Conservation (phyloP, 73 alveolate species). For the Uronychia setigera region DNA sequence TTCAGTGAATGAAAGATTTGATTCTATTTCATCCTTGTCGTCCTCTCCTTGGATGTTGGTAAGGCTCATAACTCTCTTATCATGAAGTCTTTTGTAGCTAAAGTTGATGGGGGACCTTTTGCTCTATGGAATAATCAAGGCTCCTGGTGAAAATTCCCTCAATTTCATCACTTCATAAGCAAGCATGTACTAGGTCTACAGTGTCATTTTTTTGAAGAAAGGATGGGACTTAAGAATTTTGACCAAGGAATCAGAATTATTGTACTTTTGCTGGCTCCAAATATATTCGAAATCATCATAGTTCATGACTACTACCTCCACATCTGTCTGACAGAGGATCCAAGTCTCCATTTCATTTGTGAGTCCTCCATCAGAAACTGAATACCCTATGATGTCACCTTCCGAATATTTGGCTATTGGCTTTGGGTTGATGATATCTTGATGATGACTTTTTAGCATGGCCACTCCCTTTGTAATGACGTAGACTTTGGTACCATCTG, state of each 20-base stretch:
- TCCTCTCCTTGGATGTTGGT: no score
- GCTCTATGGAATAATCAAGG: slow-evolving; percentile 25
- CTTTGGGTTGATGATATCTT: slow-evolving; percentile 45
- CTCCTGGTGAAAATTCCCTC: slow-evolving; percentile 34
- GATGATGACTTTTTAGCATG: slow-evolving; percentile 43
- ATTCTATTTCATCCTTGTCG: no score
- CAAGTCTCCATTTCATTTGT: slow-evolving; percentile 47
- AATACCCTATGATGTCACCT: slow-evolving; percentile 61
- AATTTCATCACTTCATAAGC: slow-evolving; percentile 53
- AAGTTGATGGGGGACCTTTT: slow-evolving; percentile 52
- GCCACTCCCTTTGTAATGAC: slow-evolving; percentile 51
- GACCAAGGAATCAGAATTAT: slow-evolving; percentile 27
- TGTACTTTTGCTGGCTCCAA: slow-evolving; percentile 44
- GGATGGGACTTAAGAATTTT: slow-evolving; percentile 33
- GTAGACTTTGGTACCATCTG: slow-evolving; percentile 16
- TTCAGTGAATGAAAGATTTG: no score
- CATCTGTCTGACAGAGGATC: slow-evolving; percentile 28
- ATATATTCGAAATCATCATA: slow-evolving; percentile 11
- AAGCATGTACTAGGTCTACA: slow-evolving; percentile 34
- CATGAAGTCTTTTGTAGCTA: slow-evolving; percentile 22
- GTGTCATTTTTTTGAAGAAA: slow-evolving; percentile 19
- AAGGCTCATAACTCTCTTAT: slow-evolving; percentile 21
- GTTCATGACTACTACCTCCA: slow-evolving; percentile 44
- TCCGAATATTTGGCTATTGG: slow-evolving; percentile 36
- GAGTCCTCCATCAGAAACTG: slow-evolving; percentile 49